Evolutionary conservation across 2,329 filamentous ascomycete species (phyloP).

Genomic region (Ophiostoma ulmi): DNA sequence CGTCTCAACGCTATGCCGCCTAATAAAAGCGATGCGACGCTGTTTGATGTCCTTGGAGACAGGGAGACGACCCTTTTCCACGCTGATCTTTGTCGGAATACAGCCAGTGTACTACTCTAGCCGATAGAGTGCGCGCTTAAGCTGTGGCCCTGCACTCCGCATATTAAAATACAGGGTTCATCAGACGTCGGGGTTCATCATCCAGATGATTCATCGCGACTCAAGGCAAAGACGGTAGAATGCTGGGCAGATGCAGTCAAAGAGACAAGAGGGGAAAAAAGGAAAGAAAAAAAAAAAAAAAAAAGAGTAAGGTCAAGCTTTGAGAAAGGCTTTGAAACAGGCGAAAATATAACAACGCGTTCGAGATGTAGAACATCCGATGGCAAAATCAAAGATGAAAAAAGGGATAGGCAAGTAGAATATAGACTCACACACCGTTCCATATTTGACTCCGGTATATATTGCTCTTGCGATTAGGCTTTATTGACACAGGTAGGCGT

Average conservation of each 20-base stretch:
- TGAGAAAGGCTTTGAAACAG: not conserved
- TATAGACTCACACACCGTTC: not conserved
- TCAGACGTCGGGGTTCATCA: not conserved
- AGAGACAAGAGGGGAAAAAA: not conserved
- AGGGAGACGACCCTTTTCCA: not conserved
- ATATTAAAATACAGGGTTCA: not conserved
- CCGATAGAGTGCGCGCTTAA: not conserved
- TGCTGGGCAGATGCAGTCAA: not conserved
- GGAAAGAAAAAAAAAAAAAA: not conserved
- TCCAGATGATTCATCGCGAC: not conserved
- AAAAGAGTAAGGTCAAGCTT: not conserved
- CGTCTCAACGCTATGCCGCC: not conserved
- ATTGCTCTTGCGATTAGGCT: not conserved
- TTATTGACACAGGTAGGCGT: not conserved
- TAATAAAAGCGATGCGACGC: not conserved
- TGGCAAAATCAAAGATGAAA: not conserved
- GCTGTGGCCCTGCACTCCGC: not conserved
- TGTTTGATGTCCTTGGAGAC: not conserved
- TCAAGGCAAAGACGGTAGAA: not conserved
- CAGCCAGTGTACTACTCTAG: not conserved
- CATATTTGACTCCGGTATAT: not conserved
- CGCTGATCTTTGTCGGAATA: conserved; percentile 9
- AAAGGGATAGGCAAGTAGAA: not conserved
- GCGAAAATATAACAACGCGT: not conserved
- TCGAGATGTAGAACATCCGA: not conserved